Evolutionary conservation across 225 moss, liverwort and hornwort species (phyloP).

Genomic region (Pseudoscleropodium purum): DNA sequence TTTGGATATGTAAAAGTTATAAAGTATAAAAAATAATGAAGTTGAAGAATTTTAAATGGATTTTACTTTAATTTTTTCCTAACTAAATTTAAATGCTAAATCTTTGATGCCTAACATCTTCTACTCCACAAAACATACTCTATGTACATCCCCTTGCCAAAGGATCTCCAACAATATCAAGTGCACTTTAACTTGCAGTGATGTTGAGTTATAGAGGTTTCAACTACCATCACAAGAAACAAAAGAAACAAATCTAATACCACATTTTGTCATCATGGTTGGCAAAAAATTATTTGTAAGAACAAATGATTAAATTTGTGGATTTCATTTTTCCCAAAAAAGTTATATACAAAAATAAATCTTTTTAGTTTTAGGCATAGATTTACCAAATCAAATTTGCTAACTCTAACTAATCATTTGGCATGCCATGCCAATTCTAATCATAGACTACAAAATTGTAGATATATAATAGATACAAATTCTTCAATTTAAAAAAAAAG

Average conservation of each 20-base stretch:
- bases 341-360: too few species aligned
- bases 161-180: neutral
- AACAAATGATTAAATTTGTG: neutral
- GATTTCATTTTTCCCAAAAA: neutral
- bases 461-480: neutral
- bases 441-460: rapidly evolving
- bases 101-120: neutral
- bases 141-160: rapidly evolving
- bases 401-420: neutral
- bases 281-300: neutral
- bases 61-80: neutral
- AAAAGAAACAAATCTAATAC: neutral
- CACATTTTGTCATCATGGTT: rapidly evolving
- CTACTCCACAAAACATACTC: rapidly evolving
- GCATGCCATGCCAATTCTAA: rapidly evolving
- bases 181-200: rapidly evolving
- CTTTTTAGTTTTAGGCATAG: neutral
- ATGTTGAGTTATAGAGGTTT: neutral
- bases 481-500: neutral
- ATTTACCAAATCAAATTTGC: neutral
- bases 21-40: neutral
- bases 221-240: neutral
- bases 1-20: neutral
- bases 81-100: neutral
- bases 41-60: neutral